Percentiles rank a stretch among this genome's conserved stretches.
These are phyloP conservation scores for Orbilia quercus DNA, from an alignment of 2,329 filamentous ascomycete species.

Conservation along the genomic window DNA sequence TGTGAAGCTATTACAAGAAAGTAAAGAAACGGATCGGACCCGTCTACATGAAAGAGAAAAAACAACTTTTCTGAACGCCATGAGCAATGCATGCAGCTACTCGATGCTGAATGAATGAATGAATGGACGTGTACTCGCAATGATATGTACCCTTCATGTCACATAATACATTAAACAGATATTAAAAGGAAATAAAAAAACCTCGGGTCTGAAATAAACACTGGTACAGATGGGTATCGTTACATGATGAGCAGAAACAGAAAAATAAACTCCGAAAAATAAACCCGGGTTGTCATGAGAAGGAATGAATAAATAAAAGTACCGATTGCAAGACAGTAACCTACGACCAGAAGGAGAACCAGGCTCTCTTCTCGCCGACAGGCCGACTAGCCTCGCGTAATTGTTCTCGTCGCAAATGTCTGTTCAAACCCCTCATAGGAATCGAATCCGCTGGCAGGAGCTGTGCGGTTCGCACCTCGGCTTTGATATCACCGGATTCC, in stretches of 20 bases:
- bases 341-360: constrained; percentile 30
- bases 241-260: constrained; percentile 8
- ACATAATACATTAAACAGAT: background rate
- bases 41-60: background rate
- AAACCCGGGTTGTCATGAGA: background rate
- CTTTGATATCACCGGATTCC: background rate
- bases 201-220: constrained; percentile 10
- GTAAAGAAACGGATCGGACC: background rate
- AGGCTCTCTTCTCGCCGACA: constrained; percentile 16
- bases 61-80: background rate
- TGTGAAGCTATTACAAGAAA: background rate
- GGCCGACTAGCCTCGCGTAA: constrained; percentile 20
- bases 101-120: background rate
- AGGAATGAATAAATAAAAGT: constrained; percentile 9
- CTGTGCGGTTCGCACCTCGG: constrained; percentile 11
- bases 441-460: constrained; percentile 9
- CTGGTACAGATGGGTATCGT: constrained; percentile 18
- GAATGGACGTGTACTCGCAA: background rate
- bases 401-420: constrained; percentile 41
- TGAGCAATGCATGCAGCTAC: background rate
- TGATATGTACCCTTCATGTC: background rate
- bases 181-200: constrained; percentile 17
- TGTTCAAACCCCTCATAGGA: constrained; percentile 27
- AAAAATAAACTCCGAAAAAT: background rate
- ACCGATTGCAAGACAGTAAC: background rate